Evolutionary conservation across 169 alveolate species (phyloP).

Genomic region (Plasmodium malariae): DNA sequence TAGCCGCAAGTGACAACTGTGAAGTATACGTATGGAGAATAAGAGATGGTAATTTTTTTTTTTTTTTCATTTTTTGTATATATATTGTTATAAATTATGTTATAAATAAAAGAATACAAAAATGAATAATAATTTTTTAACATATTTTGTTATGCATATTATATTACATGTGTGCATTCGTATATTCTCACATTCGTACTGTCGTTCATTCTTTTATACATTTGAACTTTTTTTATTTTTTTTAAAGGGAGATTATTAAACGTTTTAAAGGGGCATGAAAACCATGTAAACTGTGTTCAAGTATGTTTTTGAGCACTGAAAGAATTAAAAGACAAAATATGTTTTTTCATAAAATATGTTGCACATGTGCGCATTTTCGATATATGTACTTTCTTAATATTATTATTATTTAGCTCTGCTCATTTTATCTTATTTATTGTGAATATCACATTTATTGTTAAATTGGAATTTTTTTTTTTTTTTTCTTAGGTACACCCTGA

Average conservation of each 20-base stretch:
- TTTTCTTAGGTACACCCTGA: conserved; percentile 75
- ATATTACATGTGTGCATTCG: too few relatives aligned
- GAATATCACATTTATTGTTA: neutral
- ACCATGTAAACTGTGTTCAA: conserved; percentile 80
- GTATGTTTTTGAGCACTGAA: neutral
- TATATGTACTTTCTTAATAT: too few relatives aligned
- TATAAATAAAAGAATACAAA: neutral
- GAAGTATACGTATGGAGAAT: conserved; percentile 75
- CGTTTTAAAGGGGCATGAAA: conserved; percentile 74
- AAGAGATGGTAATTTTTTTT: conserved; percentile 58
- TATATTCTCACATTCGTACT: neutral
- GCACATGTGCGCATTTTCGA: conserved; percentile 5
- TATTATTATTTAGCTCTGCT: too few relatives aligned
- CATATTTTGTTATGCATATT: too few relatives aligned
- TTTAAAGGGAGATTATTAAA: conserved; percentile 75
- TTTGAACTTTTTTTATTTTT: neutral
- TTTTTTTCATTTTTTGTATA: neutral
- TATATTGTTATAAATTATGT: neutral
- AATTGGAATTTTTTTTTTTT: neutral
- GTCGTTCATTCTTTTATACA: neutral
- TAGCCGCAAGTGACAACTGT: conserved; percentile 80
- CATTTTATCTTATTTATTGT: too few relatives aligned
- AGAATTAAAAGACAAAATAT: neutral
- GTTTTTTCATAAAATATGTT: neutral
- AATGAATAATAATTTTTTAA: too few relatives aligned